Evolutionary conservation across 2,329 filamentous ascomycete species (phyloP).

Genomic region (Aureobasidium pullulans): DNA sequence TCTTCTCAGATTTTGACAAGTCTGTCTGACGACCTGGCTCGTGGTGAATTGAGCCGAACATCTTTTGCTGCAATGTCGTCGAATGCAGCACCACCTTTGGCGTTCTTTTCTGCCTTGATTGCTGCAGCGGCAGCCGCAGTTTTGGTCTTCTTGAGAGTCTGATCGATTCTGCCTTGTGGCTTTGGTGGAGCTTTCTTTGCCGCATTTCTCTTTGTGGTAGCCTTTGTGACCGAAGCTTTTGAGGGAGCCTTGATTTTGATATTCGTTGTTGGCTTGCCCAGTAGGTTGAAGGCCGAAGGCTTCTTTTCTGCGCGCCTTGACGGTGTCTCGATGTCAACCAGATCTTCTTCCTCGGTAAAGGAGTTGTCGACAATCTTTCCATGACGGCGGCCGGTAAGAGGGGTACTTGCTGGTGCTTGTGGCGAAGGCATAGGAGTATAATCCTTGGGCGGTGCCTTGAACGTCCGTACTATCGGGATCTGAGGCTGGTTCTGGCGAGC

Average conservation of each 20-base stretch:
- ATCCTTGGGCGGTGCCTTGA: constrained; percentile 15
- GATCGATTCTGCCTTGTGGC: constrained; percentile 11
- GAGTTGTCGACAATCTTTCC: constrained; percentile 22
- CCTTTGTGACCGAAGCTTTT: constrained; percentile 17
- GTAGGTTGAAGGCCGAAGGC: constrained; percentile 8
- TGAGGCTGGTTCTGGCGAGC: constrained; percentile 29
- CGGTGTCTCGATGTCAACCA: constrained; percentile 27
- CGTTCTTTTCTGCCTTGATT: constrained; percentile 6
- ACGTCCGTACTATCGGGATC: constrained; percentile 24
- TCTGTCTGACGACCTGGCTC: background rate
- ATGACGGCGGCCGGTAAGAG: constrained; percentile 17
- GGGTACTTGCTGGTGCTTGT: constrained; percentile 18
- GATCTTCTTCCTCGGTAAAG: constrained; percentile 19
- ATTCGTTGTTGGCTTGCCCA: constrained; percentile 16
- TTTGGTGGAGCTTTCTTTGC: constrained; percentile 14
- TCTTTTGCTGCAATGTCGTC: constrained; percentile 1
- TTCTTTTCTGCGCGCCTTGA: constrained; percentile 22
- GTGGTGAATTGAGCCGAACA: constrained; percentile 6
- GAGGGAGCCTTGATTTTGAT: background rate
- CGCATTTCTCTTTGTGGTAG: constrained; percentile 16
- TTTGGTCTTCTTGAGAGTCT: constrained; percentile 10
- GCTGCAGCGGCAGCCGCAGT: background rate
- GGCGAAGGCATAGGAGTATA: constrained; percentile 28
- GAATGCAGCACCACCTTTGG: constrained; percentile 4
- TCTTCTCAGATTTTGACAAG: background rate